A percentile compares a stretch with the other conserved stretches of the same genome.
phyloP scores from a whole-genome alignment of 1,284 basidiomycete genomes.

The Melampsora abietis-canadensis region DNA sequence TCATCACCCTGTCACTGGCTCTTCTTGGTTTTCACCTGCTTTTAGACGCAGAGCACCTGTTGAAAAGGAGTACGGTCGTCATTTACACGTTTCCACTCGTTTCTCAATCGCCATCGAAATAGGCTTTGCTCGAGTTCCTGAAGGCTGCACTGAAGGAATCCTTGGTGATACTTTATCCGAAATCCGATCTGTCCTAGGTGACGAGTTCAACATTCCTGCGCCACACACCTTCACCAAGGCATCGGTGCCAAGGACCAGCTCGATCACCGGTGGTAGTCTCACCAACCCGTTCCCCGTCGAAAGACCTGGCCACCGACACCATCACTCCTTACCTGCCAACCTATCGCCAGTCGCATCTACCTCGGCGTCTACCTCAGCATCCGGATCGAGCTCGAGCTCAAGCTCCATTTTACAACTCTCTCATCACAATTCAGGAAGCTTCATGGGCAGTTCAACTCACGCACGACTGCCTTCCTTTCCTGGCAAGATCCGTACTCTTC shows the following conservation, averaged over 20 bases:
- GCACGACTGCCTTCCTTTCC: slow-evolving; percentile 48
- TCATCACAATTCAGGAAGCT: slow-evolving; percentile 39
- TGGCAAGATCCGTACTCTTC: slow-evolving; percentile 52
- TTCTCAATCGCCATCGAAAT: slow-evolving; percentile 53
- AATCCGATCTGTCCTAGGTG: slow-evolving; percentile 14
- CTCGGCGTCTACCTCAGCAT: slow-evolving; percentile 33
- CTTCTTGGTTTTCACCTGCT: slow-evolving; percentile 52
- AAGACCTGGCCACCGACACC: slow-evolving; percentile 46
- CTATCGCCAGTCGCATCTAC: slow-evolving; percentile 45
- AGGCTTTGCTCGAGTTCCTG: slow-evolving; percentile 48
- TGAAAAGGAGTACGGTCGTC: slow-evolving; percentile 47
- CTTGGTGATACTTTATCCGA: slow-evolving; percentile 20
- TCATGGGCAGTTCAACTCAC: slow-evolving; percentile 5
- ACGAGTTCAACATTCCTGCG: slow-evolving; percentile 34
- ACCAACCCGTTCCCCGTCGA: slow-evolving; percentile 46
- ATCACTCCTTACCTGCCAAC: slow-evolving; percentile 49
- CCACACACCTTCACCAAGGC: slow-evolving; percentile 43
- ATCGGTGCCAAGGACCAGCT: slow-evolving; percentile 44
- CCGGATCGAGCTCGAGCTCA: slow-evolving; percentile 11
- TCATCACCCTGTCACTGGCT: slow-evolving; percentile 48
- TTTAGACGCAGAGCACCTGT: slow-evolving; percentile 48
- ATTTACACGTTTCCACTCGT: slow-evolving; percentile 53
- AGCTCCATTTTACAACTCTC: slow-evolving; percentile 43
- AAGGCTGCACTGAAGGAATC: slow-evolving; percentile 14
- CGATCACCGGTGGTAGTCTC: slow-evolving; percentile 44